A percentile compares a stretch with the other conserved stretches of the same genome.
These are phyloP conservation scores for Phylloporus scabripes DNA, from an alignment of 768 basidiomycete species.

Conservation along the genomic window DNA sequence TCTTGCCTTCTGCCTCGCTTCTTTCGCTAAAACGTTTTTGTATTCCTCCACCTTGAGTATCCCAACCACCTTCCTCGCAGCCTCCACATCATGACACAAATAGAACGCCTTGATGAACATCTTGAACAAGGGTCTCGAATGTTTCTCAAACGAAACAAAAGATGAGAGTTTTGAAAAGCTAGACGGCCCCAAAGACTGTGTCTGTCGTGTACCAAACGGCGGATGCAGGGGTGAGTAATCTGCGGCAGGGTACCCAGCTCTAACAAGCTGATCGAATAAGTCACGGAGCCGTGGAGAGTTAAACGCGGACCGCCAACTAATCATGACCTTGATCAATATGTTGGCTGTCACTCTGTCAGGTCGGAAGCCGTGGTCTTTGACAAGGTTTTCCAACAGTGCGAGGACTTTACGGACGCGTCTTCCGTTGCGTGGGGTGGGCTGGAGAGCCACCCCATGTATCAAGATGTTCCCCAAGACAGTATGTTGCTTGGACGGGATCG, in stretches of 20 bases:
- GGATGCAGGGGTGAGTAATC: slow-evolving; percentile 27
- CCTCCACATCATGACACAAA: slow-evolving; percentile 45
- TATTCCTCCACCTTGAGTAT: slow-evolving; percentile 45
- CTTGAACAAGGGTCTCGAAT: slow-evolving; percentile 65
- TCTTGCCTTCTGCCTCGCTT: slow-evolving; percentile 16
- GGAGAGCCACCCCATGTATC: slow-evolving; percentile 40
- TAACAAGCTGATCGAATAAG: slow-evolving; percentile 62
- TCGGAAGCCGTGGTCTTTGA: slow-evolving; percentile 41
- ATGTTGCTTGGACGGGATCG: slow-evolving; percentile 28
- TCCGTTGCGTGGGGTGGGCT: slow-evolving; percentile 34
- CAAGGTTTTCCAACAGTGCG: slow-evolving; percentile 39
- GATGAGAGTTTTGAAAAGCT: slow-evolving; percentile 36
- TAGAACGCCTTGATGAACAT: slow-evolving; percentile 68
- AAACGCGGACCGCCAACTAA: slow-evolving; percentile 46
- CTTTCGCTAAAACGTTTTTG: slow-evolving; percentile 8
- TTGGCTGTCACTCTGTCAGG: slow-evolving; percentile 70
- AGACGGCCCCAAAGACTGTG: slow-evolving; percentile 11
- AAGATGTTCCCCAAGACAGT: slow-evolving; percentile 55
- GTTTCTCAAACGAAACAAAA: slow-evolving; percentile 48
- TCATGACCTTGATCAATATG: slow-evolving; percentile 55
- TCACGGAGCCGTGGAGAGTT: slow-evolving; percentile 40
- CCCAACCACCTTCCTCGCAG: slow-evolving; percentile 48
- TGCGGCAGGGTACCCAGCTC: slow-evolving; percentile 51
- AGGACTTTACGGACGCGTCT: slow-evolving; percentile 42
- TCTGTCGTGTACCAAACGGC: slow-evolving; percentile 41